phyloP scores from a whole-genome alignment of 768 basidiomycete genomes.

The Inosperma sp. region DNA sequence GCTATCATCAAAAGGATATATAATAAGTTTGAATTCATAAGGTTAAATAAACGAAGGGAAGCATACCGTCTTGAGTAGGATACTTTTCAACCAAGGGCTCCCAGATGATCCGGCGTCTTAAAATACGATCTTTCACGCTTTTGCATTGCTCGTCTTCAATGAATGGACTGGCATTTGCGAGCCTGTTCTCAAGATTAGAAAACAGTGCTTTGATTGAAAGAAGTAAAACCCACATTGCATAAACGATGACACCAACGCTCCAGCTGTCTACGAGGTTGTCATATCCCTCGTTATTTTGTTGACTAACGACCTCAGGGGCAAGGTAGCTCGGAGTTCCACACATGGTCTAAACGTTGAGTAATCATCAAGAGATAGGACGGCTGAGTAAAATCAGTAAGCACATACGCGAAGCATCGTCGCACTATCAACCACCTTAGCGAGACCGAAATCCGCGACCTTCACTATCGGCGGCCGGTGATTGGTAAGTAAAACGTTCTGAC shows the following conservation, averaged over 20 bases:
- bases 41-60: neutral
- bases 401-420: conserved; percentile 70
- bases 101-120: conserved; percentile 61
- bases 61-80: conserved; percentile 48
- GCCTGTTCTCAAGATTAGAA: conserved; percentile 39
- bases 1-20: conserved; percentile 35
- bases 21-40: neutral
- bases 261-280: conserved; percentile 90
- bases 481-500: conserved; percentile 81
- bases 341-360: conserved; percentile 58
- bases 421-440: conserved; percentile 87
- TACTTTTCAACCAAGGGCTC: conserved; percentile 34
- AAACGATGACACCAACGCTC: conserved; percentile 94
- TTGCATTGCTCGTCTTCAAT: conserved; percentile 62
- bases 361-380: conserved; percentile 4
- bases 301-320: conserved; percentile 85
- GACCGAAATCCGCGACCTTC: conserved; percentile 94
- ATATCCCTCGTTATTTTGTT: conserved; percentile 66
- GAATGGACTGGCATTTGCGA: conserved; percentile 77
- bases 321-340: conserved; percentile 95
- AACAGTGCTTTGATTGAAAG: neutral
- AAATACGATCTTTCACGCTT: conserved; percentile 59
- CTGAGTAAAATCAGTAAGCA: conserved; percentile 3
- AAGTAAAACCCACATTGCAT: conserved; percentile 61
- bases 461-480: conserved; percentile 59